phyloP scores from a whole-genome alignment of 331 rosid genomes.

The Stylosanthes scabra region DNA sequence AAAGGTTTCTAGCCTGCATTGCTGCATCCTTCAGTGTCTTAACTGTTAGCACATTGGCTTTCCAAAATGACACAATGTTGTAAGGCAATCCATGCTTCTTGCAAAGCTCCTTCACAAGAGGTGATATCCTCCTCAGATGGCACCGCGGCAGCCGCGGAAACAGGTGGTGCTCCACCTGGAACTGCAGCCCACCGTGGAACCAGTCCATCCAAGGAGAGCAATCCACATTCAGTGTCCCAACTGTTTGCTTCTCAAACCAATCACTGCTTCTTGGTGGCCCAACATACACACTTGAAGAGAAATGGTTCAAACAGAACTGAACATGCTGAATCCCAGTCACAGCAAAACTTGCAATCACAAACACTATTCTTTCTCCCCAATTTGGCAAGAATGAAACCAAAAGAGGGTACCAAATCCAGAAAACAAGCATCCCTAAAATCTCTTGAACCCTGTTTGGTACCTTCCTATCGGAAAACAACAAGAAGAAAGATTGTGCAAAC shows the following conservation, averaged over 20 bases:
- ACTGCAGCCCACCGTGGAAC: conserved; percentile 61
- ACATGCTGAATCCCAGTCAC: conserved; percentile 55
- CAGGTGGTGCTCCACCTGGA: conserved; percentile 57
- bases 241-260: conserved; percentile 53
- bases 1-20: conserved; percentile 46
- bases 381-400: conserved; percentile 46
- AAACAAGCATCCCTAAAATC: conserved; percentile 44
- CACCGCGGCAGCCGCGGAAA: conserved; percentile 48
- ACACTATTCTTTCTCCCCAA: conserved; percentile 49
- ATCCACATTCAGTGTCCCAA: conserved; percentile 40
- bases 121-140: conserved; percentile 45
- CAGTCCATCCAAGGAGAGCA: conserved; percentile 59
- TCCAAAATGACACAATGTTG: conserved; percentile 52
- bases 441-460: conserved; percentile 39
- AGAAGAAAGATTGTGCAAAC: conserved; percentile 63
- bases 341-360: conserved; percentile 43
- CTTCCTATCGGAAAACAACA: conserved; percentile 49
- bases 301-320: conserved; percentile 56
- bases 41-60: conserved; percentile 50
- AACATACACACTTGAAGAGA: conserved; percentile 46
- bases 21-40: conserved; percentile 48
- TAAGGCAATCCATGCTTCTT: conserved; percentile 50
- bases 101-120: conserved; percentile 50
- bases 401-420: conserved; percentile 57
- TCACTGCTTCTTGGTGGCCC: conserved; percentile 46